These are phyloP conservation scores for Fraxinus anomala DNA, from an alignment of 257 asterid species.

Conservation along the genomic window DNA sequence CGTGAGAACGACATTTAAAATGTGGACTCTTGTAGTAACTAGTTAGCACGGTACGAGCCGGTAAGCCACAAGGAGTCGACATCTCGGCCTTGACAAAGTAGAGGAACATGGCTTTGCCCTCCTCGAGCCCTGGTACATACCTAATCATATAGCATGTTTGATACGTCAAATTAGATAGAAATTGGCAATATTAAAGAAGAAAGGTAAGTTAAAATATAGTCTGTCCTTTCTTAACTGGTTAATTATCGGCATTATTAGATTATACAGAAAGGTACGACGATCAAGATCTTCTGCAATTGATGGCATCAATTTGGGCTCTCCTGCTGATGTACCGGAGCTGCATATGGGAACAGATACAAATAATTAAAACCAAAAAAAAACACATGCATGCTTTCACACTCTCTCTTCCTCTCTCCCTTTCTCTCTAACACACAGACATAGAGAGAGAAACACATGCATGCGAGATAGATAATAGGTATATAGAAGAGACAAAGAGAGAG, in stretches of 20 bases:
- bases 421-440: background rate
- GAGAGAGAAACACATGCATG: background rate
- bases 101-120: conserved; percentile 81
- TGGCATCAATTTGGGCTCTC: conserved; percentile 79
- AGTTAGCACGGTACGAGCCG: conserved; percentile 74
- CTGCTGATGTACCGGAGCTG: conserved; percentile 86
- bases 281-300: conserved; percentile 76
- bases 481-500: background rate
- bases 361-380: background rate
- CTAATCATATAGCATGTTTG: conserved; percentile 21
- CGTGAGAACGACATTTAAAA: conserved; percentile 57
- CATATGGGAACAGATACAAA: conserved; percentile 7
- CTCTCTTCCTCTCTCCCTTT: background rate
- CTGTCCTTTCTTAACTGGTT: conserved; percentile 50
- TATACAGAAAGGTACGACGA: conserved; percentile 73
- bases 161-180: background rate
- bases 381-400: background rate
- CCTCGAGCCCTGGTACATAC: conserved; percentile 54
- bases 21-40: conserved; percentile 78
- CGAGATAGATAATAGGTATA: background rate
- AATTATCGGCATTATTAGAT: conserved; percentile 75
- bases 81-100: conserved; percentile 76
- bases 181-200: background rate
- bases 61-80: conserved; percentile 69
- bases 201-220: background rate